Conservation (phyloP, 2,329 filamentous ascomycete genomes). For the Fusarium heterosporum region DNA sequence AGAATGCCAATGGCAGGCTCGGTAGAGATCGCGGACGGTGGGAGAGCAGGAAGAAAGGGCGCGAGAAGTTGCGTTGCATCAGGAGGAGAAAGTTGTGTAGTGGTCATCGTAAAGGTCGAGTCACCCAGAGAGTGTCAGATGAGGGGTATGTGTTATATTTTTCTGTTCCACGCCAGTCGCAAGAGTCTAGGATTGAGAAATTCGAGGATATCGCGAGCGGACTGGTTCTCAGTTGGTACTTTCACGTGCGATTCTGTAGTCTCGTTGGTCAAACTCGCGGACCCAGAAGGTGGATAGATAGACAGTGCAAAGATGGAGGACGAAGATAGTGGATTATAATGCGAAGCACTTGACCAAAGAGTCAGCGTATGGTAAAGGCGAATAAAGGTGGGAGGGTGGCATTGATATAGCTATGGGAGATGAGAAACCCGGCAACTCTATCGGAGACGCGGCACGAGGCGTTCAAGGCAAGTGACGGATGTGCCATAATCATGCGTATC, state of each 20-base stretch:
- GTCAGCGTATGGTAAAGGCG: conserved; percentile 5
- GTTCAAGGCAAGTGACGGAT: conserved; percentile 40
- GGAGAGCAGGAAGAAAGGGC: conserved; percentile 69
- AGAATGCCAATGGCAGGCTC: conserved; percentile 68
- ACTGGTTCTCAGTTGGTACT: conserved; percentile 1
- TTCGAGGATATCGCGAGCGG: conserved; percentile 9
- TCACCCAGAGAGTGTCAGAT: neutral
- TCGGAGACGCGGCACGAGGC: conserved; percentile 43
- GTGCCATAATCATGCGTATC: conserved; percentile 25
- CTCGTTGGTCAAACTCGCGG: conserved; percentile 26
- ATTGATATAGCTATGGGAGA: conserved; percentile 9
- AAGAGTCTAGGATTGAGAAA: conserved; percentile 5
- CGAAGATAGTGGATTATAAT: neutral
- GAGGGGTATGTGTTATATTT: conserved; percentile 4
- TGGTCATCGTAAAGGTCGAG: conserved; percentile 43
- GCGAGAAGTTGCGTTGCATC: conserved; percentile 62
- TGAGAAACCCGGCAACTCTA: conserved; percentile 11
- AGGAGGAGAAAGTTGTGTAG: conserved; percentile 55
- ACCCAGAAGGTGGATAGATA: conserved; percentile 14
- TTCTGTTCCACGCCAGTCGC: conserved; percentile 10
- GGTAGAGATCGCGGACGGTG: conserved; percentile 68
- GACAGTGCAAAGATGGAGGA: conserved; percentile 22
- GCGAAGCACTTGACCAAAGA: neutral
- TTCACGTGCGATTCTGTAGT: conserved; percentile 35
- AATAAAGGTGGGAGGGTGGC: conserved; percentile 8